Conservation (phyloP, 768 basidiomycete genomes). For the Lactarius tabidus region DNA sequence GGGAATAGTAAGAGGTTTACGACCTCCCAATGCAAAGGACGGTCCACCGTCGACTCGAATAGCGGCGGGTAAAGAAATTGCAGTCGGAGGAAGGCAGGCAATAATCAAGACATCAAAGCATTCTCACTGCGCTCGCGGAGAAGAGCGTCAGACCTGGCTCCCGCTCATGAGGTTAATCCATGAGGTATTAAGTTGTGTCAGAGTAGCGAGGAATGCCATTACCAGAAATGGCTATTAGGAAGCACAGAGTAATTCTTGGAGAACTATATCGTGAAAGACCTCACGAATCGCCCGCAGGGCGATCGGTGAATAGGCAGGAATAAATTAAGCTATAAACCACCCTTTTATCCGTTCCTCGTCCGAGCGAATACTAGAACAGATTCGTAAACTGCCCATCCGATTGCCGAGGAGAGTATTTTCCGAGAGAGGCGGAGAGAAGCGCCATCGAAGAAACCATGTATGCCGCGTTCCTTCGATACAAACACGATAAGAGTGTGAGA, state of each 20-base stretch:
- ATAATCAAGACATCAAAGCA: constrained; percentile 47
- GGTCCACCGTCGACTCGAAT: constrained; percentile 27
- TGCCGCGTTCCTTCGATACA: constrained; percentile 64
- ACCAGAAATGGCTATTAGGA: constrained; percentile 46
- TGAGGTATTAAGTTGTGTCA: constrained; percentile 52
- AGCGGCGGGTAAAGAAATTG: constrained; percentile 37
- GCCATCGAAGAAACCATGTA: constrained; percentile 82
- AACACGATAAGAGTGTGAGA: neutral
- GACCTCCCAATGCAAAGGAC: constrained; percentile 32
- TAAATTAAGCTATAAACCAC: neutral
- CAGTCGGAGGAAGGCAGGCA: constrained; percentile 39
- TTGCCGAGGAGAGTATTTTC: constrained; percentile 84
- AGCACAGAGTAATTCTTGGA: constrained; percentile 47
- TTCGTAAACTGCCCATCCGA: constrained; percentile 92
- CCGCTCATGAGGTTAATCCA: constrained; percentile 29
- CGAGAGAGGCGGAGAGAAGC: constrained; percentile 75
- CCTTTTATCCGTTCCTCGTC: constrained; percentile 4
- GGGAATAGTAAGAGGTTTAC: constrained; percentile 39
- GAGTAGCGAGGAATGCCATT: constrained; percentile 52
- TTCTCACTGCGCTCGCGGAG: constrained; percentile 47
- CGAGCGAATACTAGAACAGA: constrained; percentile 61
- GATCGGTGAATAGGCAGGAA: neutral
- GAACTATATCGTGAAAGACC: constrained; percentile 29
- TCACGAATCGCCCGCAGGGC: neutral
- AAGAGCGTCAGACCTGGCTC: constrained; percentile 17